phyloP scores from a whole-genome alignment of 2,329 filamentous ascomycete species.

The Lasiodiplodia hormozganensis region DNA sequence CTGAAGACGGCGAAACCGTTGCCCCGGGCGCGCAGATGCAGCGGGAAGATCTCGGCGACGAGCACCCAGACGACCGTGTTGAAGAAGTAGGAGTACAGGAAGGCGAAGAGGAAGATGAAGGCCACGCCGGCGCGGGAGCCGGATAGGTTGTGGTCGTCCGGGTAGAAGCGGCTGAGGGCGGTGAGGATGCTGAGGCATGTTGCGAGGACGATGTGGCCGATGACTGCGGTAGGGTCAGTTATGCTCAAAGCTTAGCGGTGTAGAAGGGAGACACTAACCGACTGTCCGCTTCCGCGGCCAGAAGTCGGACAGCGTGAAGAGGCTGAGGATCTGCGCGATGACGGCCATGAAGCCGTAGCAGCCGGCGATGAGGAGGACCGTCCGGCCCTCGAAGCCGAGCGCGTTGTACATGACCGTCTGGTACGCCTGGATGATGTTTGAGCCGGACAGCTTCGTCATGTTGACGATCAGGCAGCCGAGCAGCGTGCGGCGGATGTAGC shows the following conservation, averaged over 20 bases:
- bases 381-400: conserved; percentile 44
- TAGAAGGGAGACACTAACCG: background rate
- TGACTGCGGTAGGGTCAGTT: conserved; percentile 30
- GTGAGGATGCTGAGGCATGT: conserved; percentile 40
- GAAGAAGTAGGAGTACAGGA: conserved; percentile 48
- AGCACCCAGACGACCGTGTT: conserved; percentile 47
- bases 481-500: conserved; percentile 42
- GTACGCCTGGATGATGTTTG: conserved; percentile 48
- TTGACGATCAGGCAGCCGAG: conserved; percentile 44
- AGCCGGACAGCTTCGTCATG: conserved; percentile 46
- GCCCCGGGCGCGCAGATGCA: conserved; percentile 42
- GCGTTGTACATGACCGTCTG: conserved; percentile 46
- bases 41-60: conserved; percentile 44
- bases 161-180: conserved; percentile 34
- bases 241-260: too few species aligned
- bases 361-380: conserved; percentile 43
- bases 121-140: conserved; percentile 45
- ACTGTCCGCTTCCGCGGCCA: conserved; percentile 45
- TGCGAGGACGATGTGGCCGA: conserved; percentile 39
- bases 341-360: conserved; percentile 50
- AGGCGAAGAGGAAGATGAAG: conserved; percentile 49
- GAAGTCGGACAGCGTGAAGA: conserved; percentile 42
- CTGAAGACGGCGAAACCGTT: conserved; percentile 42
- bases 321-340: conserved; percentile 44
- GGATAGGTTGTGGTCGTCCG: conserved; percentile 33